Evolutionary conservation across 176 grass and related monocot species (phyloP).

Genomic region (Zoysia pacifica): DNA sequence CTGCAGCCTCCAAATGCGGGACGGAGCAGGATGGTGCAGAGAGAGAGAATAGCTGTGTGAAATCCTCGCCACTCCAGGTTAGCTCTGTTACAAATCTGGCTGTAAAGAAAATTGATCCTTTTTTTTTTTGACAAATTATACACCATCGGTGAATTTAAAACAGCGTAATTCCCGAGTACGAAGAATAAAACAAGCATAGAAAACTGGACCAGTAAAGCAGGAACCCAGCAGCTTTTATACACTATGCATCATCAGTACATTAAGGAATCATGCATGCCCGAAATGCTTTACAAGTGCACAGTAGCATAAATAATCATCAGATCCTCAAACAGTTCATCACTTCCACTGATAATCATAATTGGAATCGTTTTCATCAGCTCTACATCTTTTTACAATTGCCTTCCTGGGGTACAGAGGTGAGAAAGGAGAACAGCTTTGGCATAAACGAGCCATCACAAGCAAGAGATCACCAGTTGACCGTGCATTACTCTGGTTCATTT

Average conservation of each 20-base stretch:
- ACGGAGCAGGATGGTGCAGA: too few relatives aligned
- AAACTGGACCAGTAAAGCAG: background rate
- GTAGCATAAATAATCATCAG: background rate
- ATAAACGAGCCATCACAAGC: background rate
- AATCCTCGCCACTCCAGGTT: too few relatives aligned
- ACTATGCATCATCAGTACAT: too few relatives aligned
- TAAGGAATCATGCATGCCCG: background rate
- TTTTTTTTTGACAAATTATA: too few relatives aligned
- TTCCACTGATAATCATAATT: conserved; percentile 8
- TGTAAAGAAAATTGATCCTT: too few relatives aligned
- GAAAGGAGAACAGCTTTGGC: background rate
- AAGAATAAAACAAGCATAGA: background rate
- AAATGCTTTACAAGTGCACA: too few relatives aligned
- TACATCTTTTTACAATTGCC: conserved; percentile 48
- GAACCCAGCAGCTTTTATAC: too few relatives aligned
- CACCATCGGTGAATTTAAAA: too few relatives aligned
- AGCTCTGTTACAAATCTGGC: too few relatives aligned
- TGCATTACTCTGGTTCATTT: background rate
- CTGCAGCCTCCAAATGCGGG: too few relatives aligned
- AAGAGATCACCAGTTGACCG: background rate
- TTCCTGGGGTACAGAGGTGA: background rate
- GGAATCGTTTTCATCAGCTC: conserved; percentile 3
- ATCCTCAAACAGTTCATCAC: conserved; percentile 22
- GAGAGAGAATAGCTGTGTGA: too few relatives aligned
- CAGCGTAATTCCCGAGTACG: too few relatives aligned